Base-by-base conservation (phyloP, 1,139 yeast genomes). In the Taphrina flavorubra region DNA sequence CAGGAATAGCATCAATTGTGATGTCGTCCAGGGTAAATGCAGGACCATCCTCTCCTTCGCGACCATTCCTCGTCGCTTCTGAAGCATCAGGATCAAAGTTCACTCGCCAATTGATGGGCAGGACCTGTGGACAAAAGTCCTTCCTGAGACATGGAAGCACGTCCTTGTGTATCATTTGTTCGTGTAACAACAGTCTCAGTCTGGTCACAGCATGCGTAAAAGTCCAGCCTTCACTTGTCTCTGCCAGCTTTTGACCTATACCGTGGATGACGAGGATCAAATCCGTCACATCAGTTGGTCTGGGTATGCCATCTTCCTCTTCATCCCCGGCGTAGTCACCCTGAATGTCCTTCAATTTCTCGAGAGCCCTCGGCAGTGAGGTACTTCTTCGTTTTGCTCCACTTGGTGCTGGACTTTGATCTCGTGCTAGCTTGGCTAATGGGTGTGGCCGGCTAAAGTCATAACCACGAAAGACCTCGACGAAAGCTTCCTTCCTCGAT, bases 181-280 rank as follows among this genome's bases (percentile, higher is more conserved):
- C 76, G 6, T 75, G 74, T 55, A 79, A 74, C 39, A 74, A 65
- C 3, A 77, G 84, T 68, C 97, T 81, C 72, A 92, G 79, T 20
- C 85, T 83, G 75, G 89, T 91, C 68, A 92, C 86, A 37, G 94
- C 91, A 77, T 92, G 97, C 4, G 94, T 87, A 78, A 94, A 94
- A 75, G 91, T 91, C 61, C 92, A 87, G 47, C 90, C 86, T 72
- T 92, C 92, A 73, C 89, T 88, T 73, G 86, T 86, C 68, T 86
- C 85, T 2, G 97, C 95, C 70, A 94, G 81, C 53, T 88, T 86
- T 77, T 94, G 99, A 0, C 98, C 98, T 72, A 94, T 90, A 0
- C 99, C 98, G 77, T 94, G 99, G 59, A 92, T 84, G 72, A 96
- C 94, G 18, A 94, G 80, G 1, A 92, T 85, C 69, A 94, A 79